Base-by-base conservation (phyloP, 495 filamentous ascomycete species). In the Thermochaetoides thermophila region DNA sequence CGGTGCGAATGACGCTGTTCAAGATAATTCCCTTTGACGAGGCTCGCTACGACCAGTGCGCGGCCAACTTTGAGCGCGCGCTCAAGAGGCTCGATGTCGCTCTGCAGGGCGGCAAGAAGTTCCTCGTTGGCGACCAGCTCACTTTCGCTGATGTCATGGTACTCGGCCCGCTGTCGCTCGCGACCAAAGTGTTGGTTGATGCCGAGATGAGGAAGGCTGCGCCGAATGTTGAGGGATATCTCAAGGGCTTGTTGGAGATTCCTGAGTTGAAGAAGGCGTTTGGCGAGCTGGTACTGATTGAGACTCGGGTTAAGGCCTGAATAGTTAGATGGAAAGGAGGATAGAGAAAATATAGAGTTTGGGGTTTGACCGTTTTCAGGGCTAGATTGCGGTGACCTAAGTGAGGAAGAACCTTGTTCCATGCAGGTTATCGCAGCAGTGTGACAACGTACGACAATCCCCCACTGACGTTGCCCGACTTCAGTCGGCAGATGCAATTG, bases 61-160 rank as follows among this genome's bases (percentile, higher is more conserved):
- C 58, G 7, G 37, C 17, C 17, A 58, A 34, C 48, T 23, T 41
- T 6, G 46, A 43, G 43, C 11, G 64, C 6, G 54, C 56, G 0
- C 20, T 68, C 16, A 58, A 43, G 21, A 35, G 37, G 7, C 29
- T 74, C n/a, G 68, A 74, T 37, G 40, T 52, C 0, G 44, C 48
- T n/a, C 55, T 61, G 0, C 0, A 54, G 38, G 48, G 35, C 16
- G 51, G 58, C 15, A 54, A 52, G 36, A 60, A 56, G 42, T 71
- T 63, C 50, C 38, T 74, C 6, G 63, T 56, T 1, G 57, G 53
- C 1, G 67, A 66, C 23, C 47, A 62, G 46, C 22, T 69, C 26
- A 73, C 61, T 29, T 32, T 74, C 39, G 72, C 69, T 17, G 71
- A 76, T 52, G 48, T 73, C 23, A 63, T 58, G 32, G 44, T 73